These are phyloP conservation scores for Aphanomyces invadans DNA, from an alignment of 352 stramenopile species.

Conservation along the genomic window DNA sequence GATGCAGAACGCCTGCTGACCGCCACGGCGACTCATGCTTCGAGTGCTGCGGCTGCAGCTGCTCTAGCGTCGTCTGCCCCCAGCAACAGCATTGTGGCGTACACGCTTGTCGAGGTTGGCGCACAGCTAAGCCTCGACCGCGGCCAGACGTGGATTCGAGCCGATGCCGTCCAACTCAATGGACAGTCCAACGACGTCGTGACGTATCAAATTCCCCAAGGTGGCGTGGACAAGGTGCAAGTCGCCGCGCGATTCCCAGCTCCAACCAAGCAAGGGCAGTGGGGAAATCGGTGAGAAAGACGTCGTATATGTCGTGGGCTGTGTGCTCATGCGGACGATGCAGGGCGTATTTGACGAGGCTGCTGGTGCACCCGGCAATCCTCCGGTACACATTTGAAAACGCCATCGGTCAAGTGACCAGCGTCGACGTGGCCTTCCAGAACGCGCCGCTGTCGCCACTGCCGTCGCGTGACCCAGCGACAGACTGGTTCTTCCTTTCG, in stretches of 20 bases:
- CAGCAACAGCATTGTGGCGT: no score
- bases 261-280: slow-evolving; percentile 9
- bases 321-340: background rate
- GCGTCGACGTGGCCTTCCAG: background rate
- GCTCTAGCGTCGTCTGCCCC: no score
- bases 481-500: slow-evolving; percentile 8
- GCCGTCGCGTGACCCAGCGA: background rate
- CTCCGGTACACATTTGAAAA: slow-evolving; percentile 13
- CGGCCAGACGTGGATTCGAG: slow-evolving; percentile 2
- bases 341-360: slow-evolving; percentile 15
- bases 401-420: background rate
- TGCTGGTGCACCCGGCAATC: background rate
- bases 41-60: no score
- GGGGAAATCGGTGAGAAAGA: slow-evolving; percentile 9
- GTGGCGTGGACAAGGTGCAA: background rate
- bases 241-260: background rate
- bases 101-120: slow-evolving; percentile 3
- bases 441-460: slow-evolving; percentile 10
- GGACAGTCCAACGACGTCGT: background rate
- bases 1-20: slow-evolving; percentile 14
- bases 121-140: background rate
- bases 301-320: background rate
- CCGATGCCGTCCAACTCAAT: background rate
- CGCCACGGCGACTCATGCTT: background rate
- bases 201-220: background rate